Conservation (phyloP, 805 yeast species). For the Maudiozyma turicensis region DNA sequence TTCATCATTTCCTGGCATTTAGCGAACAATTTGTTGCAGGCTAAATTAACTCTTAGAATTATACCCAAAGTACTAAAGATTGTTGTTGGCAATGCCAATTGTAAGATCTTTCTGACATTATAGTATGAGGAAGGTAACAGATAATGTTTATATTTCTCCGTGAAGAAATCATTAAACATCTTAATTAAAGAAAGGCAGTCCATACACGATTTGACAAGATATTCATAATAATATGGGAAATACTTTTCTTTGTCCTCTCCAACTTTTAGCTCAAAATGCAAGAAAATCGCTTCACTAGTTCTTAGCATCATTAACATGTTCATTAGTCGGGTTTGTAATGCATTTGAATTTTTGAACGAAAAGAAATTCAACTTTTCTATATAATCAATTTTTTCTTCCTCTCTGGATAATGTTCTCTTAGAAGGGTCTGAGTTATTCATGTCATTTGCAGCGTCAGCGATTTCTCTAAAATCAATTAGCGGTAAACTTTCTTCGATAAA, state of each 20-base stretch:
- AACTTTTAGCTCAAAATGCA: slow-evolving; percentile 20
- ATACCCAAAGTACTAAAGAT: slow-evolving; percentile 20
- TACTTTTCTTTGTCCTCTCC: slow-evolving; percentile 6
- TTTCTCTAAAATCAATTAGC: slow-evolving; percentile 5
- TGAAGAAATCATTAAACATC: slow-evolving; percentile 18
- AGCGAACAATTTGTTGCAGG: slow-evolving; percentile 13
- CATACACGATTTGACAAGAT: slow-evolving; percentile 13
- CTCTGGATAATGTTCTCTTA: background rate
- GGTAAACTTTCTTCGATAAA: slow-evolving; percentile 17
- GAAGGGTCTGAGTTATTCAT: background rate
- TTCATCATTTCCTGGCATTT: slow-evolving; percentile 10
- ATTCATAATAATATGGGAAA: slow-evolving; percentile 17
- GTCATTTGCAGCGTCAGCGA: background rate
- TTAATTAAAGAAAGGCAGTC: slow-evolving; percentile 14
- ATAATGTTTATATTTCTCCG: slow-evolving; percentile 13
- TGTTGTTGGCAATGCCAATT: slow-evolving; percentile 21
- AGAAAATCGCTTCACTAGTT: slow-evolving; percentile 20
- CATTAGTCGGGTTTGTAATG: slow-evolving; percentile 21
- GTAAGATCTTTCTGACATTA: slow-evolving; percentile 20
- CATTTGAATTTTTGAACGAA: slow-evolving; percentile 11
- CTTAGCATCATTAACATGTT: slow-evolving; percentile 20
- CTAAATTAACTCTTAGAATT: slow-evolving; percentile 19
- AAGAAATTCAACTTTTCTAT: slow-evolving; percentile 1
- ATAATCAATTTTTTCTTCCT: background rate
- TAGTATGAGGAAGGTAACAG: slow-evolving; percentile 15